Evolutionary conservation across 225 moss, liverwort and hornwort genomes (phyloP).

Genomic region (Marchantia polymorpha): DNA sequence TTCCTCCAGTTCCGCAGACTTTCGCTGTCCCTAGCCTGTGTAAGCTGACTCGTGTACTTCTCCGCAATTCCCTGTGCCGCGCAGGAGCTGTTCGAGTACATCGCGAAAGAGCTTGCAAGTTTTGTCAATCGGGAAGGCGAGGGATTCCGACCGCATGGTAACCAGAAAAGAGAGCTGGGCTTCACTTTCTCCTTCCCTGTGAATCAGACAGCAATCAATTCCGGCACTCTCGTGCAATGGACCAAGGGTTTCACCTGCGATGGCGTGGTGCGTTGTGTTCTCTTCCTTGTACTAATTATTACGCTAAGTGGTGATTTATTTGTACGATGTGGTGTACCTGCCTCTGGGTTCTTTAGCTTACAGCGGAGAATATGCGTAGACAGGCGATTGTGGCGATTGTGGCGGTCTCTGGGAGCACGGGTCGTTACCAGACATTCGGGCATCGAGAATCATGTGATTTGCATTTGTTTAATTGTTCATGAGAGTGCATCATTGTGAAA

Average conservation of each 20-base stretch:
- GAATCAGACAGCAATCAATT: conserved; percentile 66
- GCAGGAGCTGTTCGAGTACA: conserved; percentile 76
- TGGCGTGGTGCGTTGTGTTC: conserved; percentile 54
- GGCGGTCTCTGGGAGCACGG: background rate
- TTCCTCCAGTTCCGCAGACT: background rate
- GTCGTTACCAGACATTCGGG: conserved; percentile 10
- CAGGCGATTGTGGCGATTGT: no score
- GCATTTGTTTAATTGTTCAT: background rate
- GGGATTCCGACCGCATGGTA: conserved; percentile 54
- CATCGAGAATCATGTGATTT: background rate
- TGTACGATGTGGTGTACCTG: no score
- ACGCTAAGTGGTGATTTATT: background rate
- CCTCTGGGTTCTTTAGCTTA: no score
- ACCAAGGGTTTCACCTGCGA: conserved; percentile 80
- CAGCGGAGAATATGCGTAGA: no score
- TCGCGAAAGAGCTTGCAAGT: conserved; percentile 53
- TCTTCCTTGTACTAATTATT: background rate
- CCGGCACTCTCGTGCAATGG: conserved; percentile 67
- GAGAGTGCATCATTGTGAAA: background rate
- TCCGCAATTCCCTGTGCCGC: conserved; percentile 5
- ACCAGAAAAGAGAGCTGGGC: conserved; percentile 62
- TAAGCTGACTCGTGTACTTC: no score
- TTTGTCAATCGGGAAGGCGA: conserved; percentile 66
- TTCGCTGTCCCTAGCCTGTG: conserved; percentile 4
- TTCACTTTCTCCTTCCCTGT: conserved; percentile 93